Base-by-base conservation (phyloP, 805 yeast species). In the Pichia rugopelliculosa region DNA sequence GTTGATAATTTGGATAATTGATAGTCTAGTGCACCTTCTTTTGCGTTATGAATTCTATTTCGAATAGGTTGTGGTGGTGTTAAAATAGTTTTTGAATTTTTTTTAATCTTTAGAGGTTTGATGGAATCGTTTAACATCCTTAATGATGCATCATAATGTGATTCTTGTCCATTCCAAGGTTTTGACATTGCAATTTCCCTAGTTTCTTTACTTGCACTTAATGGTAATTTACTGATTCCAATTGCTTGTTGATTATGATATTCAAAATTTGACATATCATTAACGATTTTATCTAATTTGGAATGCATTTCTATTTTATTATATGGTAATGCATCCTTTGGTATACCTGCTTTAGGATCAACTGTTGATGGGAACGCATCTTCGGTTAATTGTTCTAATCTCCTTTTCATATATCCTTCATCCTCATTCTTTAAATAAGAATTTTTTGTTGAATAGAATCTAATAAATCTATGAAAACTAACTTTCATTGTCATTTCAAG, bases 21-120 rank as follows among this genome's bases (percentile, higher is more conserved):
- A 59, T 86, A 87, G 56, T 85, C 90, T 30, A 84, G 56, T 2
- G 83, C 76, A 18, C 69, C 69, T 48, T 85, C 95, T 47, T 78
- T 76, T 0, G 93, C 96, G 36, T 62, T 65, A 24, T 73, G 66
- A 5, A 87, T 56, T 48, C 87, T 69, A 40, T 70, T 61, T 42
- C 61, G 56, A 8, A 65, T 50, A 8, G 43, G 27, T 26, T 30
- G 25, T 22, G 53, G 44, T 3, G 49, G 44, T 1, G 44, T 52
- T 8, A 52, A 42, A 2, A 46, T 41, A 7, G 38, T 43, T 17
- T 40, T 40, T 2, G 45, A 5, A 33, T 36, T 42, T 18, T 18
- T 24, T 12, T 39, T 36, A 3, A 21, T 24, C 36, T 51, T 55
- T 41, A 56, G 24, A 6, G 76, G 79, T 50, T 69, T 74, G 49